Conservation (phyloP, 2,329 filamentous ascomycete genomes). For the Colletotrichum endophyticum region DNA sequence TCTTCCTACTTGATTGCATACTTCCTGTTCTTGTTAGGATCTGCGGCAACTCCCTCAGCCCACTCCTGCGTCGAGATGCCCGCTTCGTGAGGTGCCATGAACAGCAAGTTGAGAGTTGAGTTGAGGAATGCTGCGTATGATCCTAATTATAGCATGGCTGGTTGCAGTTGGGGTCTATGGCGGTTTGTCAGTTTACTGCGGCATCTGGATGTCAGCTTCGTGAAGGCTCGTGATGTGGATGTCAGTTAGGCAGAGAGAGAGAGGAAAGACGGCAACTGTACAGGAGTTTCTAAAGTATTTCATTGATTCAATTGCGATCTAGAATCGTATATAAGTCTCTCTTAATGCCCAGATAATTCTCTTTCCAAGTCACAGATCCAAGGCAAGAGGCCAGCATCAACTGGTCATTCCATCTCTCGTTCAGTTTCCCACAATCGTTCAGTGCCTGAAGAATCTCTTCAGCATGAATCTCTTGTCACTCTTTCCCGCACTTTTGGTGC, state of each 20-base stretch:
- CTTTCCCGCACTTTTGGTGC: background rate
- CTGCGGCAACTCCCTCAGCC: background rate
- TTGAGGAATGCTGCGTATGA: background rate
- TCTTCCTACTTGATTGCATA: background rate
- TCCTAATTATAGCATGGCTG: background rate
- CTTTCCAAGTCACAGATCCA: background rate
- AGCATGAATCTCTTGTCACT: background rate
- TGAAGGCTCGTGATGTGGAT: background rate
- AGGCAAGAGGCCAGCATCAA: background rate
- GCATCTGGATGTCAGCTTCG: background rate
- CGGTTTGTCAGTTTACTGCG: background rate
- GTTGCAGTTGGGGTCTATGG: background rate
- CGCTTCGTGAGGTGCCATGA: background rate
- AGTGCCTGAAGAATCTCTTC: background rate
- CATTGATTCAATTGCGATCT: background rate
- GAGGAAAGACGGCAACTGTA: background rate
- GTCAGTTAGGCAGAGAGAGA: background rate
- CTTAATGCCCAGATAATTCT: background rate
- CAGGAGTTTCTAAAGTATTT: background rate
- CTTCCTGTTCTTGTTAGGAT: background rate
- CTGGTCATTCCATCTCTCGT: background rate
- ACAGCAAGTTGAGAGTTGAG: background rate
- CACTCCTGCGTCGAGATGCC: background rate
- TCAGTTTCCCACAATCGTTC: background rate
- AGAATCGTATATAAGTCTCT: background rate